Evolutionary conservation across 208 protist species (phyloP), one percentile per base, ranked within the genome.

Genomic region (Porcisia hertigi): DNA sequence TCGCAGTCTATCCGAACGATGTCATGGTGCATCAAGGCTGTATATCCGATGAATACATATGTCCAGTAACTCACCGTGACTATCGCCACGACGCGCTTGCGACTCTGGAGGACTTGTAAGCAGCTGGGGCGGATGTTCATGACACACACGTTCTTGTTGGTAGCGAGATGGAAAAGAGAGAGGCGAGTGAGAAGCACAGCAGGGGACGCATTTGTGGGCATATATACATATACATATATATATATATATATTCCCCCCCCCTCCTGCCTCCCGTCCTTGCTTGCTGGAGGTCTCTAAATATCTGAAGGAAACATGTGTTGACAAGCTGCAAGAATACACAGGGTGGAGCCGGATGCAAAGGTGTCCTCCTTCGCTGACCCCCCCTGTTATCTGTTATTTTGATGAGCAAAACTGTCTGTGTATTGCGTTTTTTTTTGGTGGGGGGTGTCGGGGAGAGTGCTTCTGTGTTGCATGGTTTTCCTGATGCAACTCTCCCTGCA

Each of bases 1-100:
- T 96, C 81, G 72, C 83, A 20, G 78, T 84, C 3, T 96, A 88
- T 73, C 92, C 92, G 3, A 89, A 92, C 71, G 79, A 84, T 52
- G 79, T 89, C 16, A 34, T 96, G 53, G 84, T 88, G 39, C 92
- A 96, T 76, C 83, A 92, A 34, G 84, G 77, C 12, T 96, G 92
- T 70, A 75, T 86, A 55, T 70, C 57, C 0, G 84, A 94, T 39
- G 81, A 88, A 23, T 76, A 86, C 71, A 70, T 94, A 6, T 96
- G 82, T 49, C 77, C 87, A 0, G 73, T 69, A 3, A 91, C 82
- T 39, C 73, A 69, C 30, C 71, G 52, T 41, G 76, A 86, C 57
- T 91, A 83, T 69, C 77, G 80, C 16, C 65, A 81, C 53, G 77
- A 76, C 36, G 78, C 78, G 55, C 75, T 75, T 71, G 70, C 78